Base-by-base conservation (phyloP, 768 basidiomycete genomes). In the Boletellus sp. region DNA sequence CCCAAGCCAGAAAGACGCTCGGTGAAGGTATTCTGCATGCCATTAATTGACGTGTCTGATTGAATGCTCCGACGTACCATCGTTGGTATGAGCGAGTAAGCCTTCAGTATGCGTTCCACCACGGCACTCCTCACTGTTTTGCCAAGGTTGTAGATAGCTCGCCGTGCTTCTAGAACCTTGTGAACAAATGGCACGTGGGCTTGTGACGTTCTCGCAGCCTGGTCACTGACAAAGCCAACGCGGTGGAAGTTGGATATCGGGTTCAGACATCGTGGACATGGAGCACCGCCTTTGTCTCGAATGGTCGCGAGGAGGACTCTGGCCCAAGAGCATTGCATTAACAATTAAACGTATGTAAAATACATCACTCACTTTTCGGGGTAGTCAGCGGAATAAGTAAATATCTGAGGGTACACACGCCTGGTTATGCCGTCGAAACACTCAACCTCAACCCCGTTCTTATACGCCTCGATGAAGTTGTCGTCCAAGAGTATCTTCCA, bases 291-390 rank as follows among this genome's bases (percentile, higher is more conserved):
- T 11, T 34, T 34, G 33, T 34, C 33, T 15, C 33, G 4, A 6
- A 34, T 34, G 9, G 33, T 10, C 4, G 33, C 16, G 13, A 41
- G 20, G 9, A 41, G 12, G 8, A 41, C 16, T 22, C 40, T 41
- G 28, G 10, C 12, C 23, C 6, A 26, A 17, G 8, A 17, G n/a
- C n/a, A 36, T n/a, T n/a, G 13, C n/a, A 36, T 39, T 15, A 13
- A 23, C 16, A 13, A n/a, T n/a, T 16, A 23, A n/a, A n/a, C n/a
- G 31, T 19, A 8, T 10, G 35, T n/a, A 4, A 17, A 22, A 36
- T n/a, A n/a, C n/a, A n/a, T n/a, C n/a, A 34, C 50, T 41, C 34
- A 64, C 63, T 63, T 63, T 45, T 62, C 63, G 3, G 60, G 57
- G 33, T 65, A 65, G 41, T 65, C 63, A 3, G 57, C 57, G 0